phyloP scores from a whole-genome alignment of 805 yeast genomes.

The Myxozyma neotropica region DNA sequence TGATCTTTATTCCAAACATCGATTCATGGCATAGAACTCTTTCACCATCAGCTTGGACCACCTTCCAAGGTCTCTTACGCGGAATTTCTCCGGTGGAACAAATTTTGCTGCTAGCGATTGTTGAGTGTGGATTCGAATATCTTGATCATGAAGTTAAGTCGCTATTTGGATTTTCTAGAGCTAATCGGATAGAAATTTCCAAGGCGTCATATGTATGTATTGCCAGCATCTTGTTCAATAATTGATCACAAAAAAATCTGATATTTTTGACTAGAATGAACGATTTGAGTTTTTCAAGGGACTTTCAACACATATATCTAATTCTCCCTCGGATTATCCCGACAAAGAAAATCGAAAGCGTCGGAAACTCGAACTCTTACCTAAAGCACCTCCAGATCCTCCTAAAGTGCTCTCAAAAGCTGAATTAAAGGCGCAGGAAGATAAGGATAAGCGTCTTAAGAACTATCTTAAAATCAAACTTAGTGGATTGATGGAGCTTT shows the following conservation, averaged over 20 bases:
- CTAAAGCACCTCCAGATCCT: constrained; percentile 44
- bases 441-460: constrained; percentile 77
- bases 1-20: constrained; percentile 78
- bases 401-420: constrained; percentile 47
- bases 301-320: constrained; percentile 56
- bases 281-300: constrained; percentile 59
- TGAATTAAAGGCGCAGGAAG: constrained; percentile 52
- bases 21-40: constrained; percentile 74
- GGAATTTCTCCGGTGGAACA: constrained; percentile 71
- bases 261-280: constrained; percentile 43
- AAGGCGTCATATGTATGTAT: constrained; percentile 45
- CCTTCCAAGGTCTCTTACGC: constrained; percentile 69
- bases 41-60: constrained; percentile 68
- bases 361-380: constrained; percentile 46
- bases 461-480: constrained; percentile 83
- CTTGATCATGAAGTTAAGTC: constrained; percentile 52
- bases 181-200: constrained; percentile 51
- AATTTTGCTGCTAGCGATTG: constrained; percentile 71
- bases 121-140: constrained; percentile 50
- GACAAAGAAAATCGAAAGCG: constrained; percentile 56
- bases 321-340: constrained; percentile 73
- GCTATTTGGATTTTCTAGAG: constrained; percentile 60
- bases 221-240: background rate
- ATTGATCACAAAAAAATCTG: too few relatives aligned
- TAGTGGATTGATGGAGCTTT: constrained; percentile 84